Conservation (phyloP, 2,329 filamentous ascomycete genomes). For the Didymosphaeria variabile region DNA sequence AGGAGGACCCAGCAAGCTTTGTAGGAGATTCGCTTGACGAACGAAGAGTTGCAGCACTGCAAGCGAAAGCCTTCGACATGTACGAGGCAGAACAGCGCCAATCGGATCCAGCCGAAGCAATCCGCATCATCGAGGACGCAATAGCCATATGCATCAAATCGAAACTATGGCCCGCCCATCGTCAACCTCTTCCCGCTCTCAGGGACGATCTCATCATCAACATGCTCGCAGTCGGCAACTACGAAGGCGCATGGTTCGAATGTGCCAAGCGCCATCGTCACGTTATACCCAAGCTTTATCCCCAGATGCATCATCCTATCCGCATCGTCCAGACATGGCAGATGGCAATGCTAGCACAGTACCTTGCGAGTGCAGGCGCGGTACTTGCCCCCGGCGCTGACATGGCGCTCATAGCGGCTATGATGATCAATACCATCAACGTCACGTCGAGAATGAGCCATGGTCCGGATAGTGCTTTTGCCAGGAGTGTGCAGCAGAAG, state of each 20-base stretch:
- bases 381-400: conserved; percentile 47
- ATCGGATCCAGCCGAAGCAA: conserved; percentile 38
- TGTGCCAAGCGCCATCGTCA: conserved; percentile 61
- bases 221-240: conserved; percentile 55
- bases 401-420: conserved; percentile 53
- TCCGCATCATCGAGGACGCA: conserved; percentile 48
- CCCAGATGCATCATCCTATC: conserved; percentile 60
- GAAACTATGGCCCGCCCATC: conserved; percentile 57
- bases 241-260: conserved; percentile 60
- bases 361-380: conserved; percentile 37
- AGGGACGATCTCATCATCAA: conserved; percentile 63
- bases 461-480: conserved; percentile 53
- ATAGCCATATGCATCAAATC: conserved; percentile 54
- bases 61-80: conserved; percentile 35
- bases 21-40: conserved; percentile 36
- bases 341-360: conserved; percentile 49
- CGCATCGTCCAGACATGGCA: conserved; percentile 61
- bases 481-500: conserved; percentile 50
- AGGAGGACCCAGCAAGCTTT: conserved; percentile 34
- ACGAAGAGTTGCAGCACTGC: conserved; percentile 36
- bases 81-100: conserved; percentile 36
- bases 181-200: conserved; percentile 64
- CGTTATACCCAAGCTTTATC: conserved; percentile 62
- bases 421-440: conserved; percentile 53
- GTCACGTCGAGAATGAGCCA: conserved; percentile 54